Evolutionary conservation across 768 basidiomycete genomes (phyloP), one percentile per base, ranked within the genome.

Genomic region (Crassisporium funariophilum): DNA sequence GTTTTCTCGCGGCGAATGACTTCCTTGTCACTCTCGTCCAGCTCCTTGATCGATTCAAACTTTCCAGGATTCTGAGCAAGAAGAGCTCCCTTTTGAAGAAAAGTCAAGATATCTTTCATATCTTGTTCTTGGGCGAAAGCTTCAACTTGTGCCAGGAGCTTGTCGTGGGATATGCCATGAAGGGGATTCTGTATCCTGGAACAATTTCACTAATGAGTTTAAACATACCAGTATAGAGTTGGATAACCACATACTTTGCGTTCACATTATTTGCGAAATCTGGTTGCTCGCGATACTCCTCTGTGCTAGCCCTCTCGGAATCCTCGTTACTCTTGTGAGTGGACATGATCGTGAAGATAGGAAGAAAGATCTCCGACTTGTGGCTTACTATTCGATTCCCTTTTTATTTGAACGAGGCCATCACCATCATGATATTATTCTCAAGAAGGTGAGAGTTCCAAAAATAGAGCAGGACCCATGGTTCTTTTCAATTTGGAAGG

Each of bases 81-180:
- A n/a, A 87, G 69, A 1, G 88, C 88, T 17, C 83, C 86, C 66
- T 86, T 88, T 54, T 75, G 69, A 45, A 89, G 71, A 15, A 72
- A 52, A 4, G 52, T 9, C 1, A 69, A 54, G 6, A 74, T 65
- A 47, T 79, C 72, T 8, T 66, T 67, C 59, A 75, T 59, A 24
- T 64, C 71, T 37, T 68, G 56, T 52, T 73, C 72, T 44, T 68
- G 68, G 0, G 83, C 81, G 56, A 90, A 91, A 5, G 67, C 62
- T 36, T 81, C 75, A 23, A 82, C 84, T 43, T 84, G 77, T 0
- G 70, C 61, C 53, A 84, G 67, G 34, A 91, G 76, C 47, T 77
- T 71, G 9, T 81, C 79, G 38, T 77, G 74, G 11, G 82, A 69
- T 27, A 87, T 75, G 24, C 82, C 84, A 21, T 66, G 49, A 27